Evolutionary conservation across 106 monocot species (phyloP).

Genomic region (Posidonia australis): DNA sequence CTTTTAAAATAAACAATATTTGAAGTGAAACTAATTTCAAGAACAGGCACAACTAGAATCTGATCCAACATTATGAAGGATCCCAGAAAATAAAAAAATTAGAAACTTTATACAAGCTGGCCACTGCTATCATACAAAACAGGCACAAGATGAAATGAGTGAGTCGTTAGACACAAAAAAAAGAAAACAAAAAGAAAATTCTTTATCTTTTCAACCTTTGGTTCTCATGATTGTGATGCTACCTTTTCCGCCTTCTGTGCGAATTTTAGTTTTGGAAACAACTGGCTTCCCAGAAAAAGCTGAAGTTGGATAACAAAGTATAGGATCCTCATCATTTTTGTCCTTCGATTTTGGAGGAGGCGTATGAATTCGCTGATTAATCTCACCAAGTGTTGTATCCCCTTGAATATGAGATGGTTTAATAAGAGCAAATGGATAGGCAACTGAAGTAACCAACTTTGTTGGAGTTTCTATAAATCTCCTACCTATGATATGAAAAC

Average conservation of each 20-base stretch:
- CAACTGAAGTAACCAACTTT: conserved; percentile 55
- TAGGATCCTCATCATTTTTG: conserved; percentile 25
- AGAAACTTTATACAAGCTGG: neutral
- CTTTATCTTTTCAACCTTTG: conserved; percentile 38
- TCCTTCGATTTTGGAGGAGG: conserved; percentile 25
- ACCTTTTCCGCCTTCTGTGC: conserved; percentile 80
- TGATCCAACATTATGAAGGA: too few species aligned
- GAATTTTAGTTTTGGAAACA: conserved; percentile 64
- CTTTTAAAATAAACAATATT: too few species aligned
- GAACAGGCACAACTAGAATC: too few species aligned
- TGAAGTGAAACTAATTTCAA: too few species aligned
- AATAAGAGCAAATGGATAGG: conserved; percentile 65
- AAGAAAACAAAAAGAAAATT: too few species aligned
- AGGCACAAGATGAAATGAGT: neutral
- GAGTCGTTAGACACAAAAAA: neutral
- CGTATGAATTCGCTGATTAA: conserved; percentile 64
- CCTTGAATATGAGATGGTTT: conserved; percentile 74
- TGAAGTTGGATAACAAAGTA: conserved; percentile 38
- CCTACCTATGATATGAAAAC: conserved; percentile 25
- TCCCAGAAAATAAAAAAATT: neutral
- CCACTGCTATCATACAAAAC: neutral
- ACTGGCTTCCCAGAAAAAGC: conserved; percentile 83
- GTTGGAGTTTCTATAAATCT: conserved; percentile 35
- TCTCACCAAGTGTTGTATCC: conserved; percentile 64
- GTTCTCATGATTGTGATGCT: conserved; percentile 89